Evolutionary conservation across 345 rosid genomes (phyloP).

Genomic region (Aquilaria yunnanensis): DNA sequence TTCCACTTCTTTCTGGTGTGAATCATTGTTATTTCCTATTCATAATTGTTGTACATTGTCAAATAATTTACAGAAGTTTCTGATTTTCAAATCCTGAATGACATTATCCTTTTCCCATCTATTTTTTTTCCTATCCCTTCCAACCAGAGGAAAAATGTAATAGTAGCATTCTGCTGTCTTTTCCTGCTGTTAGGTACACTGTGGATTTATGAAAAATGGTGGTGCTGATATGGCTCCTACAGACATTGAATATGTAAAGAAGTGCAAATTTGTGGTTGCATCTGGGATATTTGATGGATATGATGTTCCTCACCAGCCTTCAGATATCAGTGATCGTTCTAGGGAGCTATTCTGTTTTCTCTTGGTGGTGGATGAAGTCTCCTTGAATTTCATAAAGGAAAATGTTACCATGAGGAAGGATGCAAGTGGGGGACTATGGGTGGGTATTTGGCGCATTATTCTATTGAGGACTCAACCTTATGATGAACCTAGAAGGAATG

Average conservation of each 20-base stretch:
- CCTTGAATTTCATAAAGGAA: constrained; percentile 52
- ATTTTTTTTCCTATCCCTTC: background rate
- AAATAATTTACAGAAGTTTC: background rate
- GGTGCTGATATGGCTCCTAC: constrained; percentile 80
- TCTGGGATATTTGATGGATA: constrained; percentile 95
- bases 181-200: constrained; percentile 55
- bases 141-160: constrained; percentile 1
- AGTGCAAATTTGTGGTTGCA: constrained; percentile 84
- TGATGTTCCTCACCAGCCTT: constrained; percentile 85
- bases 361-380: constrained; percentile 83
- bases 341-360: constrained; percentile 84
- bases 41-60: background rate
- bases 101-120: background rate
- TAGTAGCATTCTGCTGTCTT: constrained; percentile 3
- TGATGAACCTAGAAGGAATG: constrained; percentile 95
- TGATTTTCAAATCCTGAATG: too few relatives aligned
- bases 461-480: constrained; percentile 79
- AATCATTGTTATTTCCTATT: background rate
- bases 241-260: constrained; percentile 61
- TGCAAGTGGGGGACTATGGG: constrained; percentile 70
- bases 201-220: constrained; percentile 78
- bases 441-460: constrained; percentile 91
- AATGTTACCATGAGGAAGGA: constrained; percentile 68
- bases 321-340: constrained; percentile 70
- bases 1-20: background rate